Base-by-base conservation (phyloP, 768 basidiomycete species). In the Suillus decipiens region DNA sequence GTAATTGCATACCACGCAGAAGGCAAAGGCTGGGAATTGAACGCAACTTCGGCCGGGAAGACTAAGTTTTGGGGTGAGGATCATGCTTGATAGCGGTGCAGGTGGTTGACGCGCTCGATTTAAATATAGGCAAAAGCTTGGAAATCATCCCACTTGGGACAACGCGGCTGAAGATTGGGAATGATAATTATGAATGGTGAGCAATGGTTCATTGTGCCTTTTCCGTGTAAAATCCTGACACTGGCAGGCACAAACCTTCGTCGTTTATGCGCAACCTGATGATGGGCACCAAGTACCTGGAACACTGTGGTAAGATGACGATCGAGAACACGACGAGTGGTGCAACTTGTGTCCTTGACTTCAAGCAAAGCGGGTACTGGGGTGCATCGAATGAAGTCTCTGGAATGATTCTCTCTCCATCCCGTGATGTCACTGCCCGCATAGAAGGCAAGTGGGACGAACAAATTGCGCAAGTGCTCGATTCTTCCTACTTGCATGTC, bases 361-460 rank as follows among this genome's bases (percentile, higher is more conserved):
- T 96, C 79, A 93, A 93, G 71, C 92, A 90, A 70, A 86, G 86
- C 47, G 89, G 92, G 22, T 95, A 93, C 71, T 92, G 89, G 88
- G 90, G 89, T 22, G 78, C 85, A n/a, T 80, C 86, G 22, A 94
- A 95, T 66, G 81, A 87, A 47, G 86, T 95, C 56, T 77, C 82
- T 24, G 93, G 90, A 6, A 72, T 79, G 6, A 80, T 93, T 33
- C 72, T 84, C 62, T 83, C 83, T 31, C 66, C 81, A 19, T 77
- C 80, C 39, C 89, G 88, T 28, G 76, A 85, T 8, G 76, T 82
- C 12, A 75, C 83, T 19, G 82, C 88, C 41, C 82, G 82, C 43
- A 76, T 95, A n/a, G 92, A 94, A 73, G 93, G 93, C 54, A 93
- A 90, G 73, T 96, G 93, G 94, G 90, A 95, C 70, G 90, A 94